These are phyloP conservation scores for Boletellus ananas DNA, from an alignment of 768 basidiomycete genomes.

Conservation along the genomic window DNA sequence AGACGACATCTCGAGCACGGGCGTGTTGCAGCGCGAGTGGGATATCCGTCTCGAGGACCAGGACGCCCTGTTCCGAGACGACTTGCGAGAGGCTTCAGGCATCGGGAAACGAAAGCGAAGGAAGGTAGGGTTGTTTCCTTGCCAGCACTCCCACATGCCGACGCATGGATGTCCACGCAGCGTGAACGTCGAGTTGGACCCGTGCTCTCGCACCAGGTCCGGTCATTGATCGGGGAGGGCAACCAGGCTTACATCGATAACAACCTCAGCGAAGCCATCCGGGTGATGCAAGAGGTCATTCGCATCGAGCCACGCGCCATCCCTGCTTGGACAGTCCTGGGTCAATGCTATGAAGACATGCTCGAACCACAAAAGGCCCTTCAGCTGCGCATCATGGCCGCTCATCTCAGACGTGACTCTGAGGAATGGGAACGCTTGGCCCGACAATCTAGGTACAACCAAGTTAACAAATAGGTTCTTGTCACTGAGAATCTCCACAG, in stretches of 20 bases:
- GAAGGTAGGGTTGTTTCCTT: constrained; percentile 34
- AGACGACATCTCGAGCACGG: constrained; percentile 41
- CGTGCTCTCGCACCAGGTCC: constrained; percentile 64
- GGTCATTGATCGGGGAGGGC: constrained; percentile 75
- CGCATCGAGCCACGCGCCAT: constrained; percentile 85
- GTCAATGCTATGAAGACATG: constrained; percentile 75
- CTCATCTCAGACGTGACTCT: constrained; percentile 78
- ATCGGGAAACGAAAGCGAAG: constrained; percentile 51
- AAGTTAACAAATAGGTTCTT: constrained; percentile 46
- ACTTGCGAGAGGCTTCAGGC: constrained; percentile 70
- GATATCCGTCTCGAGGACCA: constrained; percentile 67
- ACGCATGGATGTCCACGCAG: constrained; percentile 7
- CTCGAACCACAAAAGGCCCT: constrained; percentile 66
- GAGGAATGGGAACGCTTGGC: constrained; percentile 89
- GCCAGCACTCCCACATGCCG: neutral
- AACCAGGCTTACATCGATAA: constrained; percentile 82
- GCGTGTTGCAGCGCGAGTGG: constrained; percentile 63
- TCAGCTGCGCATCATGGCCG: constrained; percentile 84
- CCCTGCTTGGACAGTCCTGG: constrained; percentile 84
- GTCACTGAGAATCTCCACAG: constrained; percentile 61
- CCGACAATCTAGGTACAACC: constrained; percentile 59
- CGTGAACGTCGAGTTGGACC: constrained; percentile 52
- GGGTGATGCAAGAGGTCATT: constrained; percentile 87
- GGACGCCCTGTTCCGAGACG: constrained; percentile 68
- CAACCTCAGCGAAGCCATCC: constrained; percentile 63